phyloP scores from a whole-genome alignment of 176 grass and related monocot species.

The Phoenix dactylifera region DNA sequence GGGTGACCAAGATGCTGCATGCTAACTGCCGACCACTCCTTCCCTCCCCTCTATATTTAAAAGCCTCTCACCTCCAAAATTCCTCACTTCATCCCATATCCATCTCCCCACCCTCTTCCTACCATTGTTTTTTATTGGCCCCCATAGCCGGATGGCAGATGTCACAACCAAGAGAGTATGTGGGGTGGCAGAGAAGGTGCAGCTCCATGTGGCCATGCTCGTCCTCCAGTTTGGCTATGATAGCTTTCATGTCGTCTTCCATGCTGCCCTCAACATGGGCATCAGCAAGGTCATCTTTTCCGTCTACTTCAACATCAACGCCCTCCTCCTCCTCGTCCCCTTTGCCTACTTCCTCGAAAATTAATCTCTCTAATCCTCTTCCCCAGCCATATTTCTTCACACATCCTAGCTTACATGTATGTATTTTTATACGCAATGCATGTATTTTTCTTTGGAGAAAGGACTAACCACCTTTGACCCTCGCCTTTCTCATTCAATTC shows the following conservation, averaged over 20 bases:
- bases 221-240: constrained; percentile 91
- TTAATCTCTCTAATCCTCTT: constrained; percentile 11
- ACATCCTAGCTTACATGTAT: no score
- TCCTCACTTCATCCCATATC: constrained; percentile 5
- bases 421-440: no score
- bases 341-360: constrained; percentile 97
- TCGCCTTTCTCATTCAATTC: constrained; percentile 64
- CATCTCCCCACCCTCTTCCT: neutral
- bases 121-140: neutral
- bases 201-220: constrained; percentile 96
- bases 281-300: constrained; percentile 97
- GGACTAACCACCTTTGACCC: constrained; percentile 56
- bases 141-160: constrained; percentile 48
- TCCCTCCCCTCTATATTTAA: constrained; percentile 32
- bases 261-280: constrained; percentile 86
- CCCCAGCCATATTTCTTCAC: no score
- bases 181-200: constrained; percentile 77
- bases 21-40: neutral
- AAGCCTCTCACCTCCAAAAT: constrained; percentile 2
- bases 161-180: constrained; percentile 39
- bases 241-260: constrained; percentile 85
- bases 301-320: constrained; percentile 98
- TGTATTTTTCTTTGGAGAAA: constrained; percentile 38
- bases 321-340: constrained; percentile 68
- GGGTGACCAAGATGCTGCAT: neutral